Conservation (phyloP, 345 rosid species). For the Balakata baccata region DNA sequence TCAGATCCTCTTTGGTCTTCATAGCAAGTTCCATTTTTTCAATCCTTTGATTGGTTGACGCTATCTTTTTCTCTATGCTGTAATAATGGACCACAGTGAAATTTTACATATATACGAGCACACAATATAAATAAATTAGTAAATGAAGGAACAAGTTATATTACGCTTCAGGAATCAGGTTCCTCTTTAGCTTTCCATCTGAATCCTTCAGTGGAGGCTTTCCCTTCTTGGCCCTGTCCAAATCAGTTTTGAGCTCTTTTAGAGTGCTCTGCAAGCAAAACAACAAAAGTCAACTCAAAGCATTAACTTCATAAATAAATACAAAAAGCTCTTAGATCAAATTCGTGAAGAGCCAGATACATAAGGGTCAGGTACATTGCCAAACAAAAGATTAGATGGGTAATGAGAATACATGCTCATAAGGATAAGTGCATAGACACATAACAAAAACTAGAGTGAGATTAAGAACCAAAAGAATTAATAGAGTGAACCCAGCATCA, state of each 20-base stretch:
- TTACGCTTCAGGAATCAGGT: slow-evolving; percentile 80
- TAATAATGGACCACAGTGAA: slow-evolving; percentile 12
- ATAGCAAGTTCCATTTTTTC: slow-evolving; percentile 73
- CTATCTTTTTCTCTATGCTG: slow-evolving; percentile 79
- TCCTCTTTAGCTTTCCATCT: slow-evolving; percentile 82
- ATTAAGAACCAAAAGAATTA: background rate
- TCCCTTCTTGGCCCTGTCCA: slow-evolving; percentile 81
- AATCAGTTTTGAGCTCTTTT: slow-evolving; percentile 64
- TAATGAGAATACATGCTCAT: background rate
- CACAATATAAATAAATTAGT: background rate
- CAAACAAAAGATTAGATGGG: background rate
- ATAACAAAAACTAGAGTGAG: background rate
- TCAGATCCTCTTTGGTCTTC: slow-evolving; percentile 78
- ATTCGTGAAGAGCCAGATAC: background rate
- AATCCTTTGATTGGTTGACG: slow-evolving; percentile 55
- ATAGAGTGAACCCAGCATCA: background rate
- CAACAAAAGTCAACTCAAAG: slow-evolving; percentile 18
- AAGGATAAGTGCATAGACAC: background rate
- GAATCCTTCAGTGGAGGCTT: slow-evolving; percentile 80
- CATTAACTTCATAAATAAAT: slow-evolving; percentile 5
- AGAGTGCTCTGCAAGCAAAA: slow-evolving; percentile 47
- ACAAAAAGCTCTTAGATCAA: background rate
- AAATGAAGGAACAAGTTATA: slow-evolving; percentile 15
- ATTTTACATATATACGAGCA: background rate
- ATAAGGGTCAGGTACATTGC: background rate